Percentiles rank a stretch among this genome's conserved stretches.
phyloP scores from a whole-genome alignment of 192 early-diverging fungal genomes.

The Coemansia reversa region DNA sequence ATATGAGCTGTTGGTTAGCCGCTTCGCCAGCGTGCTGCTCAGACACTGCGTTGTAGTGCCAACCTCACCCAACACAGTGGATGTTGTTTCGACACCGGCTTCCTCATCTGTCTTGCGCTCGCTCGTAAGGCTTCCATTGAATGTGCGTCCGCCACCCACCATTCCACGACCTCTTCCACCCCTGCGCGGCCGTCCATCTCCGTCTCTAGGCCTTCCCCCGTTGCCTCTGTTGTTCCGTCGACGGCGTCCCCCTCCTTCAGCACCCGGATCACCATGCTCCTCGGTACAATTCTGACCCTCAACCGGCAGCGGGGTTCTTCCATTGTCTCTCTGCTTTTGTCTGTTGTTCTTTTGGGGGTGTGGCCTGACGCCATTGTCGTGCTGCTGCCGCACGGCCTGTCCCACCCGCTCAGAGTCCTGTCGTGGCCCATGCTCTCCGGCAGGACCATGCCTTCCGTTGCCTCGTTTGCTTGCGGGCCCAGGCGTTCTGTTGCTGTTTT shows the following conservation, averaged over 20 bases:
- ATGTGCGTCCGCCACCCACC: constrained; percentile 43
- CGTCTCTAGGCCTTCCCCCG: not conserved
- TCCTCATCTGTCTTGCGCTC: constrained; percentile 3
- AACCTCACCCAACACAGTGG: not conserved
- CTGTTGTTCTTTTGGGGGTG: not conserved
- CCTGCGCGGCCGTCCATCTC: constrained; percentile 12
- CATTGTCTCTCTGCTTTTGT: not conserved
- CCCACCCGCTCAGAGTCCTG: constrained; percentile 1
- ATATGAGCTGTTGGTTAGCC: constrained; percentile 68
- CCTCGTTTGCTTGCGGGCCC: too few species aligned
- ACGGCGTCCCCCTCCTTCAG: not conserved
- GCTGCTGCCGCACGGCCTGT: not conserved
- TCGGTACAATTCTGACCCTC: too few species aligned
- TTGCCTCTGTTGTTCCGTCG: constrained; percentile 14
- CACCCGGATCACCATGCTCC: too few species aligned
- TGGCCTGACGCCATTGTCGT: too few species aligned
- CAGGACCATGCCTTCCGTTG: too few species aligned
- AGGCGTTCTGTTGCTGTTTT: constrained; percentile 3
- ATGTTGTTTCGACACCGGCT: not conserved
- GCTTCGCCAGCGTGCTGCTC: constrained; percentile 61
- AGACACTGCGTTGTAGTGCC: constrained; percentile 52
- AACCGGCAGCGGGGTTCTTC: too few species aligned
- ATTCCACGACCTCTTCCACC: constrained; percentile 13
- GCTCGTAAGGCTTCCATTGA: constrained; percentile 33
- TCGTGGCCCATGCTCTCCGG: not conserved